Base-by-base conservation (phyloP, 345 rosid species). In the Triadica sebifera region DNA sequence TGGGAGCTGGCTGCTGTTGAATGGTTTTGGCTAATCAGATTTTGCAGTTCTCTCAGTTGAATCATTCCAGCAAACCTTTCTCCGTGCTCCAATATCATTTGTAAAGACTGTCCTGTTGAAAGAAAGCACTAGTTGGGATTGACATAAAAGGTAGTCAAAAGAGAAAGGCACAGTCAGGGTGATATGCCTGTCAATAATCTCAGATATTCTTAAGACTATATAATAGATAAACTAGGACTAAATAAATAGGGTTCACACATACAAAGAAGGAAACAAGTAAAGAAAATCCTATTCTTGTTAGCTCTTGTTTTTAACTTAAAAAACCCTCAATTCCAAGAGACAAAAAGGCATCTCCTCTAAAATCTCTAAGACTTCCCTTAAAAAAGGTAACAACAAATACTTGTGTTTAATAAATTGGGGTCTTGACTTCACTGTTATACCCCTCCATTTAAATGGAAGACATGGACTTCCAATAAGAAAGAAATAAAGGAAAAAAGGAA, bases 51-150 rank as follows among this genome's bases (percentile, higher is more conserved):
- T 70, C 96, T 85, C 68, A 95, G 86, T 71, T 90, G 93, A 81
- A 89, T 84, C 85, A 95, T 88, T 75, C 92, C 97, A 83, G 91
- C 86, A 81, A 95, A 88, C 82, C 93, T 95, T 85, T 95, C 99
- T 76, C 98, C 97, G 81, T 95, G 93, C 81, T 89, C 98, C 87
- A 95, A 78, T 79, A 91, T 84, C 64, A 77, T 82, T 81, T 86
- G 97, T 82, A 95, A 85, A 73, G 97, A 78, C 41, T 86, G 81
- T 82, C 97, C 98, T 95, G 88, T 68, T 57, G 78, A 70, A 51
- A 74, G 49, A 74, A 74, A 81, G 67, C 7, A 62, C 65, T 41
- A 19, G 12, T 69, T 64, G 69, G 74, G 50, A 24, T 37, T 37
- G 22, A 41, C 25, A 52, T 29, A 12, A 20, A n/a, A 57, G 61